A percentile compares a stretch with the other conserved stretches of the same genome.
phyloP scores from a whole-genome alignment of 2,329 filamentous ascomycete species.

The Neonectria hederae region DNA sequence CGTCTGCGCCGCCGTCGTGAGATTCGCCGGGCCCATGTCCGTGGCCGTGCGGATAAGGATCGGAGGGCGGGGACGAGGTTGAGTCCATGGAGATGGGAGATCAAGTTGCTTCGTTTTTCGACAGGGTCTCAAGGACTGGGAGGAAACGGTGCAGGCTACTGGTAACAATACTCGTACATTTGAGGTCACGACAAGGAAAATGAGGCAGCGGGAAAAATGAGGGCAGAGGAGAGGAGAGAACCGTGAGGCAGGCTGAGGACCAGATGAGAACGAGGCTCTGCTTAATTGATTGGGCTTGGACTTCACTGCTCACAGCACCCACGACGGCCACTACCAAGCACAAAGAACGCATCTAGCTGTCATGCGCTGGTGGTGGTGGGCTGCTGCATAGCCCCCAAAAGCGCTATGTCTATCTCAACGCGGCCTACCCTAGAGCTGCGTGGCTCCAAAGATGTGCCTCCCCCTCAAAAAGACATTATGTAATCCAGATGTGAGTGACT shows the following conservation, averaged over 20 bases:
- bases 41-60: slow-evolving; percentile 12
- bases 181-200: slow-evolving; percentile 10
- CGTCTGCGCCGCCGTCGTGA: neutral
- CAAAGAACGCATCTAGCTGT: neutral
- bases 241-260: neutral
- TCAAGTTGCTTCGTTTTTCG: no score
- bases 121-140: neutral
- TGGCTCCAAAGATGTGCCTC: neutral
- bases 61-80: slow-evolving; percentile 8
- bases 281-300: neutral
- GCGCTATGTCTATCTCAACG: neutral
- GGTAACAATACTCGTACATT: neutral
- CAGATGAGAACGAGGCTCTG: neutral
- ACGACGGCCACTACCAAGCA: neutral
- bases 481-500: neutral
- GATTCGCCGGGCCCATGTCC: neutral
- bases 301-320: neutral
- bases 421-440: neutral
- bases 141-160: slow-evolving; percentile 1
- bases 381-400: neutral
- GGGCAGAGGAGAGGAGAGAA: slow-evolving; percentile 16
- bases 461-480: neutral
- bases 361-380: neutral
- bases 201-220: slow-evolving; percentile 5
- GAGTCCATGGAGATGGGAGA: slow-evolving; percentile 15